Base-by-base conservation (phyloP, 129 eudicot species). In the Lonicera japonica region DNA sequence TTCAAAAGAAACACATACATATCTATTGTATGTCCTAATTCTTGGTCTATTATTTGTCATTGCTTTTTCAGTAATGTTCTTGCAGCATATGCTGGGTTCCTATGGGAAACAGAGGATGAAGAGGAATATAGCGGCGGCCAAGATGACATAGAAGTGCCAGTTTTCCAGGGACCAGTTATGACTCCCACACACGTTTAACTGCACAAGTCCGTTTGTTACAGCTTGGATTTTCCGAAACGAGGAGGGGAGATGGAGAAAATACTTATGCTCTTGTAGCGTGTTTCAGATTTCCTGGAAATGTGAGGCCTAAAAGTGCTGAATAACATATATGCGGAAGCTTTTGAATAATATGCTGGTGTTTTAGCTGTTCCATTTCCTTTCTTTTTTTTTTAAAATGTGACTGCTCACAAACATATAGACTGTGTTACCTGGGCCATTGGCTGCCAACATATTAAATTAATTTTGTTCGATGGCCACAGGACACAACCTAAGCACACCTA, bases 81-180 rank as follows among this genome's bases (percentile, higher is more conserved):
- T 25, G 95, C 81, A 6, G 90, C 90, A 63, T 65, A 83, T 50
- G 95, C 90, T 56, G 73, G 71, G 71, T 87, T 87, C 54, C 85
- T 87, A n/a, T 87, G 95, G 95, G 95, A 87, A 72, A 66, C 75
- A 17, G 79, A 78, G 12, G 78, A 65, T 16, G 79, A 72, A 29
- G 77, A 60, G 6, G 54, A 73, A 5, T 50, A 55, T 16, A 16
- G 21, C 56, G 8, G 71, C 40, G 34, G 12, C 21, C n/a, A 46
- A 11, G 10, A 6, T 14, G 71, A 45, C 23, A 40, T 39, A 25
- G 16, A 54, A 20, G 13, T 50, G 13, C 54, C 55, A 10, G 50
- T 55, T 40, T 11, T 61, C 58, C 21, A 58, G 13, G 55, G 38
- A 21, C 40, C 47, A 47, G 60, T 55, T 9, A n/a, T 59, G 58